These are phyloP conservation scores for Turritis glabra DNA, from an alignment of 345 rosid genomes.

Conservation along the genomic window DNA sequence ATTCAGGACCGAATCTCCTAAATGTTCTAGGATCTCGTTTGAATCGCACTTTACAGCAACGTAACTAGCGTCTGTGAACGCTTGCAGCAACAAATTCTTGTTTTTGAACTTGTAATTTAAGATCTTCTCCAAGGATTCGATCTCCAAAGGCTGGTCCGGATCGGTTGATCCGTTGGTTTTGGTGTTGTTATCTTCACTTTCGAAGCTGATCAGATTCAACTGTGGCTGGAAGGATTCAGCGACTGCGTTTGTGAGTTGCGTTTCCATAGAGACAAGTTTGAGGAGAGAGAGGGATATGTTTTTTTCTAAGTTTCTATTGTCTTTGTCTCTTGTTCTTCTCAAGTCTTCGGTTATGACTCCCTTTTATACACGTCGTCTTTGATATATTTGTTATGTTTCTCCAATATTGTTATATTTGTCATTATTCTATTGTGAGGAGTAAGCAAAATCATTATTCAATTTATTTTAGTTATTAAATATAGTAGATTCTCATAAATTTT, in stretches of 20 bases:
- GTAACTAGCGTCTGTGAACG: slow-evolving; percentile 52
- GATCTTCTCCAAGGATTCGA: slow-evolving; percentile 48
- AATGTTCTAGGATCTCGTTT: slow-evolving; percentile 52
- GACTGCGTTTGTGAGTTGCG: neutral
- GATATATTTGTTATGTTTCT: neutral
- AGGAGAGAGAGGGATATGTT: neutral
- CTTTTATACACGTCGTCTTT: neutral
- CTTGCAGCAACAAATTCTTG: slow-evolving; percentile 50
- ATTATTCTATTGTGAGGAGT: neutral
- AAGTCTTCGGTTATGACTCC: neutral
- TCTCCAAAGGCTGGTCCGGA: slow-evolving; percentile 13
- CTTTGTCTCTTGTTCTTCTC: slow-evolving; percentile 1
- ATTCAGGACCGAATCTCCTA: slow-evolving; percentile 60
- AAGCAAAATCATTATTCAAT: neutral
- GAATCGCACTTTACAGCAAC: slow-evolving; percentile 27
- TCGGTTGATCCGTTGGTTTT: slow-evolving; percentile 7
- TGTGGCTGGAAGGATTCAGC: neutral
- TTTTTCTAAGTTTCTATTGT: neutral
- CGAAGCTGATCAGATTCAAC: neutral
- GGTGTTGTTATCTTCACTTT: neutral
- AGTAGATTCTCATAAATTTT: neutral
- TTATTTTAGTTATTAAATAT: neutral
- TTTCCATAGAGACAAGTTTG: neutral
- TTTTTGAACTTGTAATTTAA: slow-evolving; percentile 49
- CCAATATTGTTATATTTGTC: neutral